A percentile compares a stretch with the other conserved stretches of the same genome.
Evolutionary conservation across 1,284 basidiomycete genomes (phyloP).

Genomic region (Paramarasmius palmivorus): DNA sequence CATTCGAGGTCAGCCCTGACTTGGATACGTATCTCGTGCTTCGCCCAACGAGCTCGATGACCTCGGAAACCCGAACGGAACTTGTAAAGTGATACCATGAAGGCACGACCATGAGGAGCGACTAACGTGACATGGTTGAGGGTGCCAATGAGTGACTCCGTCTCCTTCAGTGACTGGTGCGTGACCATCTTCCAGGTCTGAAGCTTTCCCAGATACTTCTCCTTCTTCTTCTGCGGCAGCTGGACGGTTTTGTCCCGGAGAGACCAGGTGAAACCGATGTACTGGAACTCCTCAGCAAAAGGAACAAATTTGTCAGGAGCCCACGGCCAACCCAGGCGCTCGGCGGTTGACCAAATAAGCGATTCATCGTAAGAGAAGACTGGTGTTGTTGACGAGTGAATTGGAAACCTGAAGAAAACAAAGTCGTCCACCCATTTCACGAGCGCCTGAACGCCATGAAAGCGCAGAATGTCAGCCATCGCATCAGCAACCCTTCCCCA

Average conservation of each 20-base stretch:
- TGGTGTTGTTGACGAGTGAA: background rate
- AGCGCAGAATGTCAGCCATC: constrained; percentile 14
- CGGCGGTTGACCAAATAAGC: constrained; percentile 19
- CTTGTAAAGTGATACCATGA: constrained; percentile 13
- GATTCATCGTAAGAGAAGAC: constrained; percentile 13
- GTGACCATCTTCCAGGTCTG: background rate
- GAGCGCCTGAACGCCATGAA: constrained; percentile 18
- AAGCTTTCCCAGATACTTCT: constrained; percentile 5
- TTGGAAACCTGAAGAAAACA: constrained; percentile 22
- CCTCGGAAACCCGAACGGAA: constrained; percentile 9
- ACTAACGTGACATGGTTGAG: constrained; percentile 21
- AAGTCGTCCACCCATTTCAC: constrained; percentile 40
- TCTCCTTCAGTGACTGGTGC: background rate
- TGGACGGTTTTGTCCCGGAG: constrained; percentile 24
- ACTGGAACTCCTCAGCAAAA: constrained; percentile 29
- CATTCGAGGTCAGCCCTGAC: constrained; percentile 15
- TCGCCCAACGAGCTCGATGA: background rate
- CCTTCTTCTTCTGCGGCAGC: constrained; percentile 27
- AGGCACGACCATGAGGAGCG: background rate
- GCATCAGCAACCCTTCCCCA: constrained; percentile 34
- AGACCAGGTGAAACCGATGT: constrained; percentile 41
- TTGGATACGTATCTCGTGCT: constrained; percentile 5
- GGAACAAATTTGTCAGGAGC: constrained; percentile 24
- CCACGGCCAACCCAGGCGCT: constrained; percentile 29
- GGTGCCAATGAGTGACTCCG: constrained; percentile 8